Conservation (phyloP, 306 rosid species). For the Medicago truncatula region DNA sequence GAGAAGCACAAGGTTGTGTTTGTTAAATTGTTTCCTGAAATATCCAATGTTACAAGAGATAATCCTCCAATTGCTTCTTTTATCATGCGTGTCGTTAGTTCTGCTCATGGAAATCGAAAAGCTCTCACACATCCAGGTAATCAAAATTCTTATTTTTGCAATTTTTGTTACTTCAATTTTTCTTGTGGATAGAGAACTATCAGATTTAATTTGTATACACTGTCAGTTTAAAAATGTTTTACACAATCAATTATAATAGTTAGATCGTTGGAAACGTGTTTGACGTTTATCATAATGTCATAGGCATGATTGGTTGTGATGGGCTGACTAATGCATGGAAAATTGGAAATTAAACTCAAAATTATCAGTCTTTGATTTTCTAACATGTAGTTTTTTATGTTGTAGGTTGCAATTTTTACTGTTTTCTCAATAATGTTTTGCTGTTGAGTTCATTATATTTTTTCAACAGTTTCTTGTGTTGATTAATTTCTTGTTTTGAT, state of each 20-base stretch:
- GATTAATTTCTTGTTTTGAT: conserved; percentile 16
- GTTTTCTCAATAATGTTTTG: not conserved
- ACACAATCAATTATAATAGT: not conserved
- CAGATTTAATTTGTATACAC: not conserved
- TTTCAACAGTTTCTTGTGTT: conserved; percentile 1
- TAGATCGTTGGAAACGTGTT: not conserved
- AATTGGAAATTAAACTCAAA: too few relatives aligned
- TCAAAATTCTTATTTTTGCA: not conserved
- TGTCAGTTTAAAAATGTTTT: too few relatives aligned
- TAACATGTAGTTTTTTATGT: conserved; percentile 9
- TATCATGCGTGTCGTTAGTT: conserved; percentile 71
- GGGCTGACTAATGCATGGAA: too few relatives aligned
- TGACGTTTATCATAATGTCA: too few relatives aligned
- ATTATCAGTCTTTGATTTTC: conserved; percentile 2
- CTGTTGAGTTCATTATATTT: not conserved
- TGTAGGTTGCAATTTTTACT: not conserved
- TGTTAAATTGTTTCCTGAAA: conserved; percentile 84
- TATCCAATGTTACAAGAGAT: conserved; percentile 80
- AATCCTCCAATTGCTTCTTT: conserved; percentile 96
- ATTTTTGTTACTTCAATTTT: too few relatives aligned
- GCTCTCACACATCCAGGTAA: conserved; percentile 86
- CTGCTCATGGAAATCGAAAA: conserved; percentile 82
- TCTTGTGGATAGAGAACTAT: not conserved
- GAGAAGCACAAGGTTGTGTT: conserved; percentile 84
- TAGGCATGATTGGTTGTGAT: too few relatives aligned